These are phyloP conservation scores for Heterobasidion irregulare DNA, from an alignment of 1,284 basidiomycete species.

Conservation along the genomic window DNA sequence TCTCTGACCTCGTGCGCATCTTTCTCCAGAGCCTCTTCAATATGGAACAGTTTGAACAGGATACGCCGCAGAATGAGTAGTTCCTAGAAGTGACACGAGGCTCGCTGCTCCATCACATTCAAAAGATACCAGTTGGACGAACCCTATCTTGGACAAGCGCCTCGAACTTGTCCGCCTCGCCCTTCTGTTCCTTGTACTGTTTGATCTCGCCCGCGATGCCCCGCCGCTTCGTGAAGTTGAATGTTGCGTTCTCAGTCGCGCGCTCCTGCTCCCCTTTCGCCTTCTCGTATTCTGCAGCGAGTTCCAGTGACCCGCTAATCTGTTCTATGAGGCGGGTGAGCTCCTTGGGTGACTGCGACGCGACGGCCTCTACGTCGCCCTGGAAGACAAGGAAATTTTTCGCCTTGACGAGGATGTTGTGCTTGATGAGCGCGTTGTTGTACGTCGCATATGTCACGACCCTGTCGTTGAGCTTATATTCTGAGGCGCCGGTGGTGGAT, in stretches of 20 bases:
- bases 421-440: conserved; percentile 75
- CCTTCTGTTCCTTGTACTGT: conserved; percentile 96
- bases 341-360: conserved; percentile 89
- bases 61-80: conserved; percentile 75
- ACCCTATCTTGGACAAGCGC: conserved; percentile 67
- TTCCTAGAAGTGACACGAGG: conserved; percentile 42
- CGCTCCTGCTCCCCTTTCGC: conserved; percentile 84
- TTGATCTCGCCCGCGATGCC: conserved; percentile 94
- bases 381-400: conserved; percentile 99
- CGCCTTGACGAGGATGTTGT: conserved; percentile 97
- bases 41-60: conserved; percentile 87
- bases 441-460: conserved; percentile 80
- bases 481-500: conserved; percentile 77
- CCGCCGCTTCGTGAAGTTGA: conserved; percentile 89
- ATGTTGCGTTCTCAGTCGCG: conserved; percentile 89
- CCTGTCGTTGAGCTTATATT: conserved; percentile 79
- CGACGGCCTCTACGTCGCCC: conserved; percentile 97
- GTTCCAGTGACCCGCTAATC: conserved; percentile 89
- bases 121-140: conserved; percentile 11
- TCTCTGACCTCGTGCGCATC: conserved; percentile 65
- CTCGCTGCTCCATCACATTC: neutral
- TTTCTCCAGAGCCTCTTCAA: conserved; percentile 72
- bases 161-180: conserved; percentile 88
- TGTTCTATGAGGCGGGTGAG: conserved; percentile 91
- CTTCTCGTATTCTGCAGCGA: conserved; percentile 84